Base-by-base conservation (phyloP, 768 basidiomycete genomes). In the Strobilomyces dryophilus region DNA sequence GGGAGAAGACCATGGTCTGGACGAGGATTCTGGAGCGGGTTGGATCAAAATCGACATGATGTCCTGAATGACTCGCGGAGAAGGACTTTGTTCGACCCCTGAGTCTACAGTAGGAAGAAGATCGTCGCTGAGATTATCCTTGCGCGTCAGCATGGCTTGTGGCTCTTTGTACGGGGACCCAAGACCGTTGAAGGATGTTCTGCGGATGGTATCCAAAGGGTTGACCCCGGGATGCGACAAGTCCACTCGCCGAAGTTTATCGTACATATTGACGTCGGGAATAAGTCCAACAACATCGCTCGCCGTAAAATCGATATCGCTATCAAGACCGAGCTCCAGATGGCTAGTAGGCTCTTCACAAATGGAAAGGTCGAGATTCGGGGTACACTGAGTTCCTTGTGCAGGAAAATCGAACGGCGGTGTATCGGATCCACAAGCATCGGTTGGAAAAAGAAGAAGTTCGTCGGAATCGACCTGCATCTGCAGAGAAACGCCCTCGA, bases 201-300 rank as follows among this genome's bases (percentile, higher is more conserved):
- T 32, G 53, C 59, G 20, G 53, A 73, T 64, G 27, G 74, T 70
- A 31, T 75, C 71, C 31, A 71, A 55, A 20, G 78, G 77, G 58
- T 79, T 71, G 45, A 80, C 65, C 27, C 73, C 67, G 6, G 56
- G 39, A 36, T 55, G 51, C 29, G 60, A 59, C 4, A 53, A 32
- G 8, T 62, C 58, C 26, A 52, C 52, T 17, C 54, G 49, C 24
- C 61, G 52, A 43, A 62, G 55, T 6, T 40, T 48, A 21, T 68
- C 61, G 51, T 68, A 71, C 67, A 72, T 69, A 40, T 75, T 76
- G 24, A 73, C 56, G 44, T 69, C 68, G 53, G 69, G 68, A 3
- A 71, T 62, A 7, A 69, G 56, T 31, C 68, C 68, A 41, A 69
- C 45, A 8, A 44, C 20, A 35, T 58, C 46, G 40, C 46, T 37